Evolutionary conservation across 179 eudicot species (phyloP), one percentile per base, ranked within the genome.

Genomic region (Corrigiola litoralis): DNA sequence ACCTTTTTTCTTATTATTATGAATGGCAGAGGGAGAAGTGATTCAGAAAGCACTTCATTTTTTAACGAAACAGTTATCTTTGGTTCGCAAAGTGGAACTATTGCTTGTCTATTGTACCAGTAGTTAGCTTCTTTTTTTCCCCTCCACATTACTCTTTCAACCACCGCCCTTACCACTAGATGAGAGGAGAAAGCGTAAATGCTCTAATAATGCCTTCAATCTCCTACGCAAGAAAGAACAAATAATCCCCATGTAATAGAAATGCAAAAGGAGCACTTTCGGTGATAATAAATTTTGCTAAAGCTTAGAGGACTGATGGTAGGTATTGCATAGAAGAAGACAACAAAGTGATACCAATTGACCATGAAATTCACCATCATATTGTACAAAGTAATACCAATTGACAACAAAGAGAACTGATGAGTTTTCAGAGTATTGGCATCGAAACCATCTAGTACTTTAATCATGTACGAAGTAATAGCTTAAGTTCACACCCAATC

Each of bases 151-250:
- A 29, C 42, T 10, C 40, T 40, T 14, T n/a, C 47, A 17, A 24
- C 50, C 69, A 65, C 69, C 69, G 69, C 61, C 69, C 60, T 65
- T 38, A 11, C 48, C 60, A 53, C 47, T 65, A 24, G 21, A 17
- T 2, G 5, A 9, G 9, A 18, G 37, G 41, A 33, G 41, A 33
- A 33, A 42, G 18, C 51, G 17, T 18, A 11, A 31, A 29, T 20
- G 50, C 36, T 58, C 20, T 58, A 58, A 60, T 33, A 9, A 42
- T 29, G 38, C 27, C 65, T 44, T 29, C 40, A 4, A n/a, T n/a
- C n/a, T n/a, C n/a, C n/a, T n/a, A n/a, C n/a, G n/a, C n/a, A n/a
- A n/a, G n/a, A n/a, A n/a, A n/a, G n/a, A n/a, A n/a, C n/a, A n/a
- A n/a, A 38, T 24, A 36, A 25, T 25, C 7, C 9, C 1, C 4